These are phyloP conservation scores for Orbilia oligospora DNA, from an alignment of 2,329 filamentous ascomycete genomes.

Conservation along the genomic window DNA sequence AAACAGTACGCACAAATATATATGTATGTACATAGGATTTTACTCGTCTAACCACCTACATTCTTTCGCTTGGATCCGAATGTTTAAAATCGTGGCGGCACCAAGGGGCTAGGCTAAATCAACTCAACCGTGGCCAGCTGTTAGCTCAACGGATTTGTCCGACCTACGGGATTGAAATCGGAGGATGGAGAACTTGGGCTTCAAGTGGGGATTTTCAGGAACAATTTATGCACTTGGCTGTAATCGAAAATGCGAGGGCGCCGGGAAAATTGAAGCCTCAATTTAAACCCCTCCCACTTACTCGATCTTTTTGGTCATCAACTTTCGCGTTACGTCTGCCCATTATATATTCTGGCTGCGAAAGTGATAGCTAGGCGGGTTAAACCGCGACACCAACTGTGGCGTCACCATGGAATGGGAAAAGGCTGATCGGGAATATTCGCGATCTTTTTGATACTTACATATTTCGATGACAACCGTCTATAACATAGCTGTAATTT, in stretches of 20 bases:
- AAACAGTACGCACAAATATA: neutral
- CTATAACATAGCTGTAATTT: slow-evolving; percentile 16
- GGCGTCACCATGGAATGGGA: slow-evolving; percentile 37
- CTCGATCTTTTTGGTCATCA: slow-evolving; percentile 53
- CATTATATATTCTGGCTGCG: slow-evolving; percentile 18
- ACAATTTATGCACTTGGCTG: slow-evolving; percentile 22
- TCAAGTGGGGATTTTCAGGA: slow-evolving; percentile 56
- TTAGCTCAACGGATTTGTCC: slow-evolving; percentile 45
- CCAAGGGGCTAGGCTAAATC: slow-evolving; percentile 52
- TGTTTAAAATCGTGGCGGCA: slow-evolving; percentile 47
- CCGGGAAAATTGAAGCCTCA: slow-evolving; percentile 32
- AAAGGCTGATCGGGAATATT: slow-evolving; percentile 22
- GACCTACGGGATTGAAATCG: slow-evolving; percentile 15
- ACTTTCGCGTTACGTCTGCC: slow-evolving; percentile 35
- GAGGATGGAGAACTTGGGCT: slow-evolving; percentile 8
- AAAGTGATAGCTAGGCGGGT: slow-evolving; percentile 19
- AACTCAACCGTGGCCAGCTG: slow-evolving; percentile 8
- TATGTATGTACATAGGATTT: neutral
- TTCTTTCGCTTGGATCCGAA: slow-evolving; percentile 44
- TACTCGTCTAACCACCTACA: slow-evolving; percentile 15
- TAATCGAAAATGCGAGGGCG: slow-evolving; percentile 31
- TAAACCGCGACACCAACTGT: slow-evolving; percentile 24
- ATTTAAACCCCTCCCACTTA: slow-evolving; percentile 38
- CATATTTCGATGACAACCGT: slow-evolving; percentile 43
- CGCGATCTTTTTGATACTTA: slow-evolving; percentile 30